Percentiles rank a stretch among this genome's conserved stretches.
Conservation (phyloP, 2,329 filamentous ascomycete genomes). For the Xylariaceae sp. region DNA sequence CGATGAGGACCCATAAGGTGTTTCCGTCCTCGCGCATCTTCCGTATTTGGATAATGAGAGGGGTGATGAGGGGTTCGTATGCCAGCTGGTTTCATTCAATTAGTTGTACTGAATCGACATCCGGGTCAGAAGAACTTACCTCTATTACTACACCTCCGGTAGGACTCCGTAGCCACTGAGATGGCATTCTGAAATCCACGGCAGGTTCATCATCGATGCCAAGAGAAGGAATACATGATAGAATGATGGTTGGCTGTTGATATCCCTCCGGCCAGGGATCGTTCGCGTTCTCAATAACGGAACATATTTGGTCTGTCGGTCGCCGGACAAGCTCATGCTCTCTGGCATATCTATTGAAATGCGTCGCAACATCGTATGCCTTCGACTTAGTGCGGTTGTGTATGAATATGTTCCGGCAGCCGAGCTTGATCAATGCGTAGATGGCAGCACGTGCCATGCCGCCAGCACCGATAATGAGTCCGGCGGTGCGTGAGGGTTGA, state of each 20-base stretch:
- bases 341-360: constrained; percentile 56
- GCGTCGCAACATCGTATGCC: constrained; percentile 56
- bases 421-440: constrained; percentile 67
- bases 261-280: constrained; percentile 59
- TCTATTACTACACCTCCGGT: constrained; percentile 71
- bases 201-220: constrained; percentile 54
- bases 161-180: constrained; percentile 62
- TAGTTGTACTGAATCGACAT: background rate
- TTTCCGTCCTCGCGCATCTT: constrained; percentile 42
- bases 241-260: constrained; percentile 62
- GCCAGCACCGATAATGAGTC: constrained; percentile 55
- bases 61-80: constrained; percentile 66
- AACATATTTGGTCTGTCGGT: constrained; percentile 40
- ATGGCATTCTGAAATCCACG: constrained; percentile 64
- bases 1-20: constrained; percentile 63
- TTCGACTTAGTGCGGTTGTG: constrained; percentile 61
- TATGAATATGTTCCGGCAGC: constrained; percentile 67
- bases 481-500: constrained; percentile 48
- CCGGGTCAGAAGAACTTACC: constrained; percentile 27
- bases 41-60: constrained; percentile 62
- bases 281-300: constrained; percentile 52
- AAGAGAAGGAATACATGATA: constrained; percentile 66
- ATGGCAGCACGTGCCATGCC: constrained; percentile 71
- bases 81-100: constrained; percentile 43
- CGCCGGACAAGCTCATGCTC: constrained; percentile 30